Evolutionary conservation across 2,329 filamentous ascomycete genomes (phyloP).

Genomic region (Exophiala oligosperma): DNA sequence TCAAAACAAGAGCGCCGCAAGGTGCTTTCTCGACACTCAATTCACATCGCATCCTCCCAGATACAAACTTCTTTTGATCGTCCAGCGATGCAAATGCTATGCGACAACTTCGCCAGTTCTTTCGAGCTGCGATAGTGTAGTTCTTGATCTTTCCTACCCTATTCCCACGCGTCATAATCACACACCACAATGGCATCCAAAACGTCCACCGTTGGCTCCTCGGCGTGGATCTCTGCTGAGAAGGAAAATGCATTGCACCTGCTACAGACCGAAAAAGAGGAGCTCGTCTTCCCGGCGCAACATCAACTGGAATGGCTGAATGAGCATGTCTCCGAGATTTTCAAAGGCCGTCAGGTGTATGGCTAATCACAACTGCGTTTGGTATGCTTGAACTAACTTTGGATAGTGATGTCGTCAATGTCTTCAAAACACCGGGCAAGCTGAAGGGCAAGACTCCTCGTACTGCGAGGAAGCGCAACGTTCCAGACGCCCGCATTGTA

Average conservation of each 20-base stretch:
- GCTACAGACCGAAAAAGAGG: conserved; percentile 79
- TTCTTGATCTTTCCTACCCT: neutral
- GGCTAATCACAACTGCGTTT: conserved; percentile 37
- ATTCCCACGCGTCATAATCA: neutral
- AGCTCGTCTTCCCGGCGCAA: conserved; percentile 86
- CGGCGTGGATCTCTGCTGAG: conserved; percentile 83
- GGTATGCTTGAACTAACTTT: neutral
- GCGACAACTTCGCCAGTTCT: too few relatives aligned
- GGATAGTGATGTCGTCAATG: conserved; percentile 79
- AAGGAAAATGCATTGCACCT: conserved; percentile 75
- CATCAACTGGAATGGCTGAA: conserved; percentile 98
- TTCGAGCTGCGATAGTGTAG: neutral
- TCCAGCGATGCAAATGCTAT: too few relatives aligned
- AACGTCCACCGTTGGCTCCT: conserved; percentile 68
- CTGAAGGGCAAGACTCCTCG: conserved; percentile 50
- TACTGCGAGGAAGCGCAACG: conserved; percentile 45
- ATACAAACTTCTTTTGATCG: too few relatives aligned
- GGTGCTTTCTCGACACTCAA: too few relatives aligned
- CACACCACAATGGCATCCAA: conserved; percentile 32
- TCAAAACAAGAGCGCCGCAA: too few relatives aligned
- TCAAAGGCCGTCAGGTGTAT: conserved; percentile 82
- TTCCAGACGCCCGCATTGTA: conserved; percentile 46
- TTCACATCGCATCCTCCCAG: too few relatives aligned
- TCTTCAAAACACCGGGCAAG: conserved; percentile 73
- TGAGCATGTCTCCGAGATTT: conserved; percentile 95